Percentiles rank a stretch among this genome's conserved stretches.
Evolutionary conservation across 176 grass and related monocot genomes (phyloP).

Genomic region (Oryza meyeriana): DNA sequence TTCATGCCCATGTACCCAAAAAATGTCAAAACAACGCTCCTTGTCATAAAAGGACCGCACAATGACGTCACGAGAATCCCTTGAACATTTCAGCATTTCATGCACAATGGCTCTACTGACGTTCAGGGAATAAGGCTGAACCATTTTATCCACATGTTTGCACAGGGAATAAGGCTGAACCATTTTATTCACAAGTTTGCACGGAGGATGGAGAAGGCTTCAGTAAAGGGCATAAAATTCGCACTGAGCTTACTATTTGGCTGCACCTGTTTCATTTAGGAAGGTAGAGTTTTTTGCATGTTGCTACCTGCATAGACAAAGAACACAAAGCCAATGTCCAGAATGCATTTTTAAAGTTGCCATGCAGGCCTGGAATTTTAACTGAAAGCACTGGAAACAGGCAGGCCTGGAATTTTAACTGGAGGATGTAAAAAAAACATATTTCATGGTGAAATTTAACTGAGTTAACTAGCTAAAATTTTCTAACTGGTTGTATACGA

Average conservation of each 20-base stretch:
- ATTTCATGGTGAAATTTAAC: slow-evolving; percentile 5
- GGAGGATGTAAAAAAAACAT: neutral
- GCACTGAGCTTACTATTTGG: neutral
- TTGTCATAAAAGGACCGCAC: neutral
- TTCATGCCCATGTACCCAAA: neutral
- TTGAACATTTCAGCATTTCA: neutral
- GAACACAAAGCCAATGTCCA: neutral
- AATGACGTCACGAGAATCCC: neutral
- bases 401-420: neutral
- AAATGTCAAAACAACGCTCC: neutral
- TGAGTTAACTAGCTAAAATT: neutral
- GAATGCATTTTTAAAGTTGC: neutral
- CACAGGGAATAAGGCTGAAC: neutral
- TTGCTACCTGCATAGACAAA: neutral
- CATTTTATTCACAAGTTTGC: neutral
- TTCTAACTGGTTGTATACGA: neutral
- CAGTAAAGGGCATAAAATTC: neutral
- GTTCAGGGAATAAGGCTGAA: neutral
- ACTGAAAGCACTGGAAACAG: neutral
- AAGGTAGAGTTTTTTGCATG: neutral
- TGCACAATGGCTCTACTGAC: neutral
- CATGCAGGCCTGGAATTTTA: neutral
- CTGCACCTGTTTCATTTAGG: neutral
- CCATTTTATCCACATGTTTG: neutral
- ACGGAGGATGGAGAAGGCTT: neutral